Evolutionary conservation across 345 rosid genomes (phyloP).

Genomic region (Linum trigynum): DNA sequence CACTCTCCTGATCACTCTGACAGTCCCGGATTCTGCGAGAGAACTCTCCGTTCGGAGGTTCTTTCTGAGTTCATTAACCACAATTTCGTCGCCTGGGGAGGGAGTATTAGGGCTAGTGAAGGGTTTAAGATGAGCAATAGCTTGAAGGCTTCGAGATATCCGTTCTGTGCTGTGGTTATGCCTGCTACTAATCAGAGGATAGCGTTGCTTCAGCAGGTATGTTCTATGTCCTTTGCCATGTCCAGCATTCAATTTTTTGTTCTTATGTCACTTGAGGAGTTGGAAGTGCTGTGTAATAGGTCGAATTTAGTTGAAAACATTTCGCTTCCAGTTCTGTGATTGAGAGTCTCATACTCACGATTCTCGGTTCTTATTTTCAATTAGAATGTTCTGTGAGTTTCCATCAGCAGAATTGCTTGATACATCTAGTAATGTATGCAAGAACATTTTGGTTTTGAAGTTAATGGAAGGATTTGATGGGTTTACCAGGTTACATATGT

Average conservation of each 20-base stretch:
- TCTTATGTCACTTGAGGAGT: neutral
- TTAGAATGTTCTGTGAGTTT: too few species aligned
- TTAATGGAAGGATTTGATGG: too few species aligned
- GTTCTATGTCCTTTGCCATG: neutral
- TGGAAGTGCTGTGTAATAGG: neutral
- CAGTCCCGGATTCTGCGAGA: constrained; percentile 60
- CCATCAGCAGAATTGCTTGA: too few species aligned
- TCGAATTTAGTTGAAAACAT: neutral
- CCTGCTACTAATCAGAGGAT: constrained; percentile 90
- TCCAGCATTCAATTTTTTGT: neutral
- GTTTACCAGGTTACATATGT: too few species aligned
- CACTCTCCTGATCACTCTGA: constrained; percentile 98
- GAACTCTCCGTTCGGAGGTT: constrained; percentile 59
- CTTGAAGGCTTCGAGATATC: constrained; percentile 90
- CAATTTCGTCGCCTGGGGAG: constrained; percentile 95
- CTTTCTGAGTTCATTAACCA: constrained; percentile 67
- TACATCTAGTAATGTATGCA: too few species aligned
- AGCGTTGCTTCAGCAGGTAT: constrained; percentile 88
- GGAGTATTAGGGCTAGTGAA: constrained; percentile 85
- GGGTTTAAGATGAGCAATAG: constrained; percentile 99
- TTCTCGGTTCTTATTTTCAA: too few species aligned
- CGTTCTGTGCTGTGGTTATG: constrained; percentile 97
- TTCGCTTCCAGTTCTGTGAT: too few species aligned
- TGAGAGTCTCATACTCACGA: too few species aligned
- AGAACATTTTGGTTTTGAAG: too few species aligned